These are phyloP conservation scores for Raphanus raphanistrum DNA, from an alignment of 345 rosid genomes.

Conservation along the genomic window DNA sequence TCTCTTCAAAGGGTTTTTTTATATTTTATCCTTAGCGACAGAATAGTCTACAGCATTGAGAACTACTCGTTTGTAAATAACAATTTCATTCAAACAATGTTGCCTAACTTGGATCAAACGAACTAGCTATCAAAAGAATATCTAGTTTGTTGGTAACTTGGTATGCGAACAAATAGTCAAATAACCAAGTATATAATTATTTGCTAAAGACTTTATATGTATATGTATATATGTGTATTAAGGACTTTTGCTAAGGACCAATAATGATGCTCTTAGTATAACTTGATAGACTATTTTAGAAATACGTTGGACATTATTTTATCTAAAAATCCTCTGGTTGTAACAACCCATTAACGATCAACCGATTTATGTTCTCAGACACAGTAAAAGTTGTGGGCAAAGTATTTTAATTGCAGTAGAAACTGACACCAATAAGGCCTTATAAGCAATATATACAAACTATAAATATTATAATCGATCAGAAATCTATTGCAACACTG, in stretches of 20 bases:
- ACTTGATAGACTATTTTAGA: neutral
- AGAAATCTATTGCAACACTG: no score
- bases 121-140: neutral
- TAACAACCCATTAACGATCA: conserved; percentile 15
- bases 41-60: neutral
- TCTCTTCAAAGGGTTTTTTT: no score
- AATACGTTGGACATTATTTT: neutral
- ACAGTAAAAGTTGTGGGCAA: neutral
- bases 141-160: neutral
- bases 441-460: conserved; percentile 17
- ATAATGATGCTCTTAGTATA: neutral
- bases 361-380: neutral
- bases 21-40: no score
- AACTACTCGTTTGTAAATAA: neutral
- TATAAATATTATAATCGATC: neutral
- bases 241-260: no score
- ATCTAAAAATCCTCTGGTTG: neutral
- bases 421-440: conserved; percentile 33
- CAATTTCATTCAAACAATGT: neutral
- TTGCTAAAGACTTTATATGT: no score
- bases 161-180: neutral
- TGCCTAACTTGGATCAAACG: neutral
- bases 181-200: neutral
- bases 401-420: conserved; percentile 5
- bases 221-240: no score